Conservation (phyloP, 495 filamentous ascomycete genomes). For the Penicillium turbatum region DNA sequence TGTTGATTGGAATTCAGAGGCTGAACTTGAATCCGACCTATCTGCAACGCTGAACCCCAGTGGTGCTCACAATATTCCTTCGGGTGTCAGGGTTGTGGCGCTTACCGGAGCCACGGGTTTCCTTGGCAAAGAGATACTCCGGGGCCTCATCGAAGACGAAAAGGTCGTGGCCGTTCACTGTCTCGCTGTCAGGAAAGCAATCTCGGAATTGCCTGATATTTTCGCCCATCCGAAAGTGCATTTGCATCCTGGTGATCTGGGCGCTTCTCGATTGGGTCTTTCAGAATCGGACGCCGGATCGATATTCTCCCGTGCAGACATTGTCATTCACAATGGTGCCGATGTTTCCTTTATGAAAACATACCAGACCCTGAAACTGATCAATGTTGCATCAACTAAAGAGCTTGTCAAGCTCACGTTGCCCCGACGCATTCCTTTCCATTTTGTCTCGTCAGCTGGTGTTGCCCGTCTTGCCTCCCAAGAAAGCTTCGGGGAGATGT, state of each 20-base stretch:
- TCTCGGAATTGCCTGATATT: slow-evolving; percentile 2
- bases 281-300: slow-evolving; percentile 12
- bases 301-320: slow-evolving; percentile 33
- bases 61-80: neutral
- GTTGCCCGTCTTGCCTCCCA: slow-evolving; percentile 22
- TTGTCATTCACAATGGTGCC: slow-evolving; percentile 51
- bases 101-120: slow-evolving; percentile 37
- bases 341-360: slow-evolving; percentile 46
- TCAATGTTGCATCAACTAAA: slow-evolving; percentile 44
- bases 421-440: slow-evolving; percentile 39
- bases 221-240: slow-evolving; percentile 29
- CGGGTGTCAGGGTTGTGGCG: slow-evolving; percentile 13
- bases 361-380: slow-evolving; percentile 36
- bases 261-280: slow-evolving; percentile 33
- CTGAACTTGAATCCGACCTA: neutral
- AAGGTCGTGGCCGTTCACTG: slow-evolving; percentile 27
- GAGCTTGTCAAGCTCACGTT: slow-evolving; percentile 36
- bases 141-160: slow-evolving; percentile 17
- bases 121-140: slow-evolving; percentile 30
- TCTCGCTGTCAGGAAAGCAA: slow-evolving; percentile 24
- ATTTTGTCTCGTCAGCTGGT: slow-evolving; percentile 45
- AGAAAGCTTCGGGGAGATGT: slow-evolving; percentile 17
- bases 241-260: slow-evolving; percentile 37
- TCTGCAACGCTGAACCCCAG: neutral
- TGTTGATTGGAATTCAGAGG: slow-evolving; percentile 26